Evolutionary conservation across 2,329 filamentous ascomycete genomes (phyloP).

Genomic region (Phaeomoniella chlamydospora): DNA sequence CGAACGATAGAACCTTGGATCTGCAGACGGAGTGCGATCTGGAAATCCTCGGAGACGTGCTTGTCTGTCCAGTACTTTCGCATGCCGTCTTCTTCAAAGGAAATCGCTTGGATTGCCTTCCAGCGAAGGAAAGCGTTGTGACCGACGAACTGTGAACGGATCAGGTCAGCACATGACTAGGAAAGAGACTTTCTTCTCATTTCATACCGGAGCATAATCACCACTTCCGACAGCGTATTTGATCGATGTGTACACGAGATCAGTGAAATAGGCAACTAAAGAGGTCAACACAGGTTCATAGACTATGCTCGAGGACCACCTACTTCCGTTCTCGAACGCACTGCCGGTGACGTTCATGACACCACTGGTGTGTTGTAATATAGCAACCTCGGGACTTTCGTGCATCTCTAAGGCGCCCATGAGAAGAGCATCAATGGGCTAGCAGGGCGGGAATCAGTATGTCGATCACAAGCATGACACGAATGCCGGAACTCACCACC

Average conservation of each 20-base stretch:
- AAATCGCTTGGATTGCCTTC: constrained; percentile 44
- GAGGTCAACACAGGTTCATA: no score
- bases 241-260: constrained; percentile 61
- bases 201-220: constrained; percentile 57
- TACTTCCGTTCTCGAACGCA: constrained; percentile 61
- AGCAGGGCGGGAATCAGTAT: no score
- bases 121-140: constrained; percentile 65
- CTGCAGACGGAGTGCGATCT: constrained; percentile 58
- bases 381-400: constrained; percentile 51
- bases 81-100: constrained; percentile 41
- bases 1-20: constrained; percentile 52
- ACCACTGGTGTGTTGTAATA: constrained; percentile 56
- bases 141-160: constrained; percentile 62
- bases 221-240: constrained; percentile 55
- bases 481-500: no score
- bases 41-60: constrained; percentile 65
- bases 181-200: no score
- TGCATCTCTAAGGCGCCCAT: constrained; percentile 60
- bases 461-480: no score
- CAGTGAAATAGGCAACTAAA: constrained; percentile 69
- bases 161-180: no score
- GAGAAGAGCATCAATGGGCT: constrained; percentile 50
- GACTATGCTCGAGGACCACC: no score
- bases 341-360: constrained; percentile 61
- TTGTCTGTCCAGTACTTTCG: constrained; percentile 60